Conservation (phyloP, 148 eudicot species). For the Salicornia ramosissima region DNA sequence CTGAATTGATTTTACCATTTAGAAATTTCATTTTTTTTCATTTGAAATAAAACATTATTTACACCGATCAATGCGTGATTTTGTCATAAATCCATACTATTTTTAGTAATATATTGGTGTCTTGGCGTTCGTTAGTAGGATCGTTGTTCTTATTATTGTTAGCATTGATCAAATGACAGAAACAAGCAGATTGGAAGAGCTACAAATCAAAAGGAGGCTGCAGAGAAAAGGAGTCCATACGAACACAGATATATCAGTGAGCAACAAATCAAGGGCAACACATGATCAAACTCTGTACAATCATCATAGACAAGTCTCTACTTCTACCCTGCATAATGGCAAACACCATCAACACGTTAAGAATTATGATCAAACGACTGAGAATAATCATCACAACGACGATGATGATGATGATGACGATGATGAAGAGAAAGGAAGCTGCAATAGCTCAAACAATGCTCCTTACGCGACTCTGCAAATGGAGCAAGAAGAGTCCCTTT, state of each 20-base stretch:
- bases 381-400: neutral
- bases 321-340: neutral
- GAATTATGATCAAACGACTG: neutral
- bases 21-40: too few species aligned
- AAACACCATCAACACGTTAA: neutral
- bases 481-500: slow-evolving; percentile 27
- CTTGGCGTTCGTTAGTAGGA: too few species aligned
- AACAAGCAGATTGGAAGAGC: slow-evolving; percentile 8
- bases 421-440: slow-evolving; percentile 24
- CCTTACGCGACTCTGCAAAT: slow-evolving; percentile 12
- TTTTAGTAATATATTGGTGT: too few species aligned
- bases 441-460: slow-evolving; percentile 30
- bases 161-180: too few species aligned
- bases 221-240: slow-evolving; percentile 3
- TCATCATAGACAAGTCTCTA: slow-evolving; percentile 16
- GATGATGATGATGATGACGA: slow-evolving; percentile 20
- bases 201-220: slow-evolving; percentile 16
- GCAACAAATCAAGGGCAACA: slow-evolving; percentile 3
- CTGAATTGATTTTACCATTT: too few species aligned
- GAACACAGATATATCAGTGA: slow-evolving; percentile 8
- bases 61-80: too few species aligned
- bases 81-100: too few species aligned
- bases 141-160: too few species aligned
- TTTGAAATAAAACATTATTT: too few species aligned
- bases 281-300: slow-evolving; percentile 13